Evolutionary conservation across 2,329 filamentous ascomycete genomes (phyloP).

Genomic region (Zasmidium angulare): DNA sequence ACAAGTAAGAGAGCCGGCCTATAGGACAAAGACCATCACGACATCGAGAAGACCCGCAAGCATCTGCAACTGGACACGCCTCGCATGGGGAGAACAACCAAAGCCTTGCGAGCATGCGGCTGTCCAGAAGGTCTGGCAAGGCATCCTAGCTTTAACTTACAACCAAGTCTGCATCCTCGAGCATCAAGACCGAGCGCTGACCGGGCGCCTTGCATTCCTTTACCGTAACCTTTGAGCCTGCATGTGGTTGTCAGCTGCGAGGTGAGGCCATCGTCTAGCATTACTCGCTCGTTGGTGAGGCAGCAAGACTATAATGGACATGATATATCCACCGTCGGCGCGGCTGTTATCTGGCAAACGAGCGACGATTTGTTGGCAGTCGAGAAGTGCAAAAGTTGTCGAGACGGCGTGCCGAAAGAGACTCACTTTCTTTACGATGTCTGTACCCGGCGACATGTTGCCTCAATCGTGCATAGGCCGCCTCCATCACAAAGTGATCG

Average conservation of each 20-base stretch:
- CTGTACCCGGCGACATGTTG: not conserved
- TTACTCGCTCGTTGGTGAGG: not conserved
- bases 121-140: not conserved
- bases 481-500: not conserved
- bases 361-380: no score
- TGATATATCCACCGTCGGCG: not conserved
- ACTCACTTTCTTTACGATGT: not conserved
- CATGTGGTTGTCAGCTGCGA: conserved; percentile 6
- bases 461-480: not conserved
- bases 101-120: not conserved
- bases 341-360: no score
- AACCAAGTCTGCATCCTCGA: not conserved
- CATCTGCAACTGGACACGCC: not conserved
- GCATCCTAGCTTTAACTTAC: conserved; percentile 7
- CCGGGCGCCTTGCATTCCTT: not conserved
- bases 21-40: not conserved
- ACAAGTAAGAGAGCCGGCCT: not conserved
- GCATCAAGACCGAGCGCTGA: not conserved
- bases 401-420: no score
- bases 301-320: not conserved
- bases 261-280: not conserved
- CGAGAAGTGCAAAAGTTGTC: no score
- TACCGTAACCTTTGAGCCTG: not conserved
- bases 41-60: not conserved
- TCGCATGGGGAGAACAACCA: not conserved